These are phyloP conservation scores for Talaromyces sp. DNA, from an alignment of 2,329 filamentous ascomycete genomes.

Conservation along the genomic window DNA sequence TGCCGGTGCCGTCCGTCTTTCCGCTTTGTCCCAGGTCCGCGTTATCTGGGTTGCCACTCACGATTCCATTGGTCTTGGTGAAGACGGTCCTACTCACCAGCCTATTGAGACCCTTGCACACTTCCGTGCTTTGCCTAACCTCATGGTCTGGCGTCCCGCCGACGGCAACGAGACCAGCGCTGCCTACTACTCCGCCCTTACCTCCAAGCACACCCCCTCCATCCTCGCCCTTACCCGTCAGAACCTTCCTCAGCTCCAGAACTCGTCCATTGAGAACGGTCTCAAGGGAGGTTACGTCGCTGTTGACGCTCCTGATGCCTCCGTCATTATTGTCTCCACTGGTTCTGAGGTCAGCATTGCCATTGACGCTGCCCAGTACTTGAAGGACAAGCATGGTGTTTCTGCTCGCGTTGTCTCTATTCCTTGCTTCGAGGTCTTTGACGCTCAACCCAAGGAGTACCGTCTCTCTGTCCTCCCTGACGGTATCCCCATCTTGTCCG, in stretches of 20 bases:
- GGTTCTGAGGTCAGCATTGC: conserved; percentile 95
- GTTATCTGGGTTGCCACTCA: conserved; percentile 95
- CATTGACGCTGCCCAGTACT: conserved; percentile 86
- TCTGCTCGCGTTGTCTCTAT: conserved; percentile 91
- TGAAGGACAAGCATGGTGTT: conserved; percentile 84
- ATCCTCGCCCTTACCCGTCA: conserved; percentile 95
- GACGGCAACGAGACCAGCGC: conserved; percentile 98
- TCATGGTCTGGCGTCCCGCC: conserved; percentile 98
- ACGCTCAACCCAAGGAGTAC: conserved; percentile 92
- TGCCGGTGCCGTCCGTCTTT: conserved; percentile 90
- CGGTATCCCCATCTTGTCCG: conserved; percentile 85
- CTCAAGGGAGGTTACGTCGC: conserved; percentile 95
- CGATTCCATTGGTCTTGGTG: conserved; percentile 98
- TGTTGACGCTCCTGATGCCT: conserved; percentile 77
- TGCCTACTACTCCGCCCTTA: conserved; percentile 94
- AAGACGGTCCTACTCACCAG: conserved; percentile 98
- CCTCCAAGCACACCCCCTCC: conserved; percentile 82
- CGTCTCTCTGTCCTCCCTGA: conserved; percentile 88
- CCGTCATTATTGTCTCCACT: conserved; percentile 87
- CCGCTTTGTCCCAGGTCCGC: conserved; percentile 84
- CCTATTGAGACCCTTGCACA: conserved; percentile 97
- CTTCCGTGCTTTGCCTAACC: conserved; percentile 98
- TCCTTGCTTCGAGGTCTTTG: conserved; percentile 96
- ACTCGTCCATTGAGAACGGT: conserved; percentile 82
- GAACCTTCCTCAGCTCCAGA: conserved; percentile 97